Evolutionary conservation across 164 flowering plant species (phyloP).

Genomic region (Vitis amurensis): DNA sequence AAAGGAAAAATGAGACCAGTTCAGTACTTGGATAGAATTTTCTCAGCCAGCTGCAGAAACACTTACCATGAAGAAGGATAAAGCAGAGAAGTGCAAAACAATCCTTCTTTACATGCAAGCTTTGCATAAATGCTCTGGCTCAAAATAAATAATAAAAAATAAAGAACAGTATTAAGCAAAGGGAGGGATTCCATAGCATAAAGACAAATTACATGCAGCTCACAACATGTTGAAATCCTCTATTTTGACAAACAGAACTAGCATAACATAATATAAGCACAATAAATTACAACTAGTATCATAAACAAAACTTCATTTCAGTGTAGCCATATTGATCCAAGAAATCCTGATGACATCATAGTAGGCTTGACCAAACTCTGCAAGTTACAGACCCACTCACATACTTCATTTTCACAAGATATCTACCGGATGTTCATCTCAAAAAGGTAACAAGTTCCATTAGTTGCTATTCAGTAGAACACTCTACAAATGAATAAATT

Average conservation of each 20-base stretch:
- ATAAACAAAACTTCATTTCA: background rate
- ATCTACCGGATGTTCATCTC: background rate
- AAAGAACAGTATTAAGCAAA: too few relatives aligned
- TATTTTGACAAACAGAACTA: background rate
- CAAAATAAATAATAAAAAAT: too few relatives aligned
- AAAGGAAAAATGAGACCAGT: background rate
- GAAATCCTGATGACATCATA: background rate
- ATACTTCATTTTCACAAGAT: background rate
- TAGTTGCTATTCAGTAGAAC: too few relatives aligned
- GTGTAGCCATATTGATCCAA: background rate
- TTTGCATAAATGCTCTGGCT: background rate
- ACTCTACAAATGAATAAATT: too few relatives aligned
- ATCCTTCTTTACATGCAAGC: constrained; percentile 81
- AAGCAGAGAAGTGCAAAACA: constrained; percentile 66
- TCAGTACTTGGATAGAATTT: background rate
- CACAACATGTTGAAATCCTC: background rate
- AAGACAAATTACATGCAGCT: too few relatives aligned
- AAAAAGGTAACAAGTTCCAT: background rate
- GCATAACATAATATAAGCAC: background rate
- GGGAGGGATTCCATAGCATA: too few relatives aligned
- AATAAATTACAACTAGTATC: background rate
- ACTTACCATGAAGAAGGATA: constrained; percentile 73
- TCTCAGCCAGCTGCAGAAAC: background rate
- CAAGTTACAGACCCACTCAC: background rate
- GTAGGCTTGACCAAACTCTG: background rate